phyloP scores from a whole-genome alignment of 495 filamentous ascomycete genomes.

The Clohesyomyces aquaticus region DNA sequence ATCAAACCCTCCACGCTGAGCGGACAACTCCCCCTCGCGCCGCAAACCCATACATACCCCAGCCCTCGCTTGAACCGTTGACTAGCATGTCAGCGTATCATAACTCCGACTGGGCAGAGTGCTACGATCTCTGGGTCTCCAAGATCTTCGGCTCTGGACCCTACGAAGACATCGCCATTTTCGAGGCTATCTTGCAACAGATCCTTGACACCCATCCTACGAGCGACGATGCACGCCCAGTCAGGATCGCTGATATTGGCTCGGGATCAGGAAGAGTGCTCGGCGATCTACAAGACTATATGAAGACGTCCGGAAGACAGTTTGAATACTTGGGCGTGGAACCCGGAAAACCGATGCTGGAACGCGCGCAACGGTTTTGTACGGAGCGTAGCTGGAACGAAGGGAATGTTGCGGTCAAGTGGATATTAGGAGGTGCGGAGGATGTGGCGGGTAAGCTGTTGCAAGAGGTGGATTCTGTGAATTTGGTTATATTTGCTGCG shows the following conservation, averaged over 20 bases:
- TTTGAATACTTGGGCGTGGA: background rate
- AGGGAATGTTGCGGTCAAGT: too few relatives aligned
- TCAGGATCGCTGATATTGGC: background rate
- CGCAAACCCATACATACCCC: too few relatives aligned
- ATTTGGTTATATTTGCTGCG: slow-evolving; percentile 5
- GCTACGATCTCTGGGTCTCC: slow-evolving; percentile 7
- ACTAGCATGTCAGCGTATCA: slow-evolving; percentile 2
- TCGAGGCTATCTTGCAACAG: background rate
- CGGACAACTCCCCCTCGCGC: too few relatives aligned
- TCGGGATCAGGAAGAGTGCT: background rate
- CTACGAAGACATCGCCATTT: background rate
- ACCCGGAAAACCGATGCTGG: background rate
- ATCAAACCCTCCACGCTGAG: too few relatives aligned
- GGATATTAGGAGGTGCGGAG: too few relatives aligned
- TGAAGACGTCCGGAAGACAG: background rate
- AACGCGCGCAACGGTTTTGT: background rate
- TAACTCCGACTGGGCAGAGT: background rate
- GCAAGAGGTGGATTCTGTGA: too few relatives aligned
- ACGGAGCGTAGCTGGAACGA: too few relatives aligned
- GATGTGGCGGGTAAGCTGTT: too few relatives aligned
- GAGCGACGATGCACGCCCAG: background rate
- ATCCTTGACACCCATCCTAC: too few relatives aligned
- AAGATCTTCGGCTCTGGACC: background rate
- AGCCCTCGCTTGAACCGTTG: too few relatives aligned
- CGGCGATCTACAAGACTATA: background rate